Evolutionary conservation across 495 filamentous ascomycete genomes (phyloP).

Genomic region (Aspergillus ostianus): DNA sequence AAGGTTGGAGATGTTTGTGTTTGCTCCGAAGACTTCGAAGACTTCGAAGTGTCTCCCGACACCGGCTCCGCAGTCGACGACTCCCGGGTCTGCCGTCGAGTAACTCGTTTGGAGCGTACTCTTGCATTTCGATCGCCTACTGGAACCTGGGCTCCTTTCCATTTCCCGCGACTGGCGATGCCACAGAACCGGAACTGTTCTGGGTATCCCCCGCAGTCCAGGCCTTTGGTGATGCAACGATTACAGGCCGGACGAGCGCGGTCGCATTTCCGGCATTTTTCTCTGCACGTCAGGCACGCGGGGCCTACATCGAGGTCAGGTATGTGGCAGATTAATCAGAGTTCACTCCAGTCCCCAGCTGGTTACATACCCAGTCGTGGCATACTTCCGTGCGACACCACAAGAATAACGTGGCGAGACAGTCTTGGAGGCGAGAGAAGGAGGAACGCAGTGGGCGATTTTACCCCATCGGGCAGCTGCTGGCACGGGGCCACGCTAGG

Average conservation of each 20-base stretch:
- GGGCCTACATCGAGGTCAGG: constrained; percentile 15
- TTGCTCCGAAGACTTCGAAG: background rate
- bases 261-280: constrained; percentile 36
- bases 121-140: constrained; percentile 2
- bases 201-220: constrained; percentile 37
- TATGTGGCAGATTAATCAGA: background rate
- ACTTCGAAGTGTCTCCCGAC: background rate
- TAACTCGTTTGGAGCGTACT: background rate
- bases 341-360: background rate
- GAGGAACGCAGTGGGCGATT: constrained; percentile 2
- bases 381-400: background rate
- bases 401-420: background rate
- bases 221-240: constrained; percentile 29
- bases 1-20: background rate
- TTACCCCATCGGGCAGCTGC: constrained; percentile 1
- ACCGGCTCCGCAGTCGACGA: constrained; percentile 1
- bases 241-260: constrained; percentile 26
- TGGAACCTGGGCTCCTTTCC: constrained; percentile 29
- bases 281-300: constrained; percentile 32
- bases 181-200: constrained; percentile 43
- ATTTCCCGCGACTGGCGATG: constrained; percentile 37
- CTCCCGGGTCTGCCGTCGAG: background rate
- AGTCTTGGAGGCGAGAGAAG: background rate
- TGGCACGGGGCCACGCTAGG: background rate
- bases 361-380: background rate